These are phyloP conservation scores for Circinella umbellata DNA, from an alignment of 371 early-diverging fungal genomes.

Conservation along the genomic window DNA sequence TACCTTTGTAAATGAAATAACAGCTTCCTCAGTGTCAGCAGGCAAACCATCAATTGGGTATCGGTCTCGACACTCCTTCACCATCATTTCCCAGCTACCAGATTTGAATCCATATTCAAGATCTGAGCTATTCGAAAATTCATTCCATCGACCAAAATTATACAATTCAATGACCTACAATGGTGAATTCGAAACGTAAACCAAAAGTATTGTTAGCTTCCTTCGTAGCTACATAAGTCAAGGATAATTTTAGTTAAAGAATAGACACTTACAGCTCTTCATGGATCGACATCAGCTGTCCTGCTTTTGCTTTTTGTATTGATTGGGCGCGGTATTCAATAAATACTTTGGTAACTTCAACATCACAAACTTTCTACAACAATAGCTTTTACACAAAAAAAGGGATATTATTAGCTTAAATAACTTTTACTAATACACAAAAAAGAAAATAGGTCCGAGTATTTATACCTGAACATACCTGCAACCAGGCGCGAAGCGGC, in stretches of 20 bases:
- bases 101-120: background rate
- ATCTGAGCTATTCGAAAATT: background rate
- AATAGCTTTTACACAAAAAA: too few relatives aligned
- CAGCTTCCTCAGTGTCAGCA: background rate
- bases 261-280: background rate
- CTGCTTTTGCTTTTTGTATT: constrained; percentile 1
- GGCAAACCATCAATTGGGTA: background rate
- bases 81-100: background rate
- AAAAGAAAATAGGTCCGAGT: too few relatives aligned
- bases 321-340: background rate
- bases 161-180: background rate
- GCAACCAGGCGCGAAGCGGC: too few relatives aligned
- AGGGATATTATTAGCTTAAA: too few relatives aligned
- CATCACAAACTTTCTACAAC: background rate
- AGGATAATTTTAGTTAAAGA: background rate
- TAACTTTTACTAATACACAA: too few relatives aligned
- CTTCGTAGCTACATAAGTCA: constrained; percentile 2
- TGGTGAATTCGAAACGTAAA: constrained; percentile 1
- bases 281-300: background rate
- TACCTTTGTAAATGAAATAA: background rate
- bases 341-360: background rate
- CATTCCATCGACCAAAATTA: constrained; percentile 1
- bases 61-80: background rate
- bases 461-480: too few relatives aligned
- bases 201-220: constrained; percentile 6